Evolutionary conservation across 768 basidiomycete genomes (phyloP).

Genomic region (Phallus indusiatus): DNA sequence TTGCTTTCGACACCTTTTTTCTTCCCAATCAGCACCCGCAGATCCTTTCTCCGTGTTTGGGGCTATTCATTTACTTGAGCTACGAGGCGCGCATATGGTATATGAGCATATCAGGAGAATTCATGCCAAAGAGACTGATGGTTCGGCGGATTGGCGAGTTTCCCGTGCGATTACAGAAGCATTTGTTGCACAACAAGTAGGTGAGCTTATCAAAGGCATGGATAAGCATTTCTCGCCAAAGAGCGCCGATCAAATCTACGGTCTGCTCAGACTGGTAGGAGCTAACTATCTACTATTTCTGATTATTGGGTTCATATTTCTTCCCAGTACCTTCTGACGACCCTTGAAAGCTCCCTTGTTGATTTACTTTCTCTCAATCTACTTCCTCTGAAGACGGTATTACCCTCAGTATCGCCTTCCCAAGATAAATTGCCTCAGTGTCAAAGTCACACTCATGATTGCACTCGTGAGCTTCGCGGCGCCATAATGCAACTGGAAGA

Average conservation of each 20-base stretch:
- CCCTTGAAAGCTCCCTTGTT: conserved; percentile 42
- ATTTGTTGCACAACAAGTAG: conserved; percentile 50
- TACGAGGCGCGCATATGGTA: conserved; percentile 56
- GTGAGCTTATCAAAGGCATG: conserved; percentile 35
- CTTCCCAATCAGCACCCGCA: background rate
- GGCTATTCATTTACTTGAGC: conserved; percentile 44
- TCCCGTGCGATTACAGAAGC: conserved; percentile 60
- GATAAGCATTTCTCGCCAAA: conserved; percentile 8
- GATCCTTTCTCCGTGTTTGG: conserved; percentile 30
- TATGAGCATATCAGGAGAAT: conserved; percentile 26
- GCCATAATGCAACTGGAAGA: conserved; percentile 40
- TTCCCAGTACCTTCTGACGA: conserved; percentile 49
- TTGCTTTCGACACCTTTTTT: conserved; percentile 48
- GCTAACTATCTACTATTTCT: conserved; percentile 13
- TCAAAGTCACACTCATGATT: conserved; percentile 22
- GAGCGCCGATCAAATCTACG: conserved; percentile 15
- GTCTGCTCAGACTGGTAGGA: conserved; percentile 21
- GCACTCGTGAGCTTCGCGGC: conserved; percentile 38
- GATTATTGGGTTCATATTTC: background rate
- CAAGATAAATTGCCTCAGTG: background rate
- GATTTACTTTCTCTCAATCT: conserved; percentile 53
- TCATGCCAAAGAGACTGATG: conserved; percentile 34
- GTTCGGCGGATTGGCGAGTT: conserved; percentile 47
- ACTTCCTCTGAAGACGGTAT: conserved; percentile 17
- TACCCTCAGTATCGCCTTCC: conserved; percentile 11